Evolutionary conservation across 2,329 filamentous ascomycete species (phyloP).

Genomic region (Fusarium nodosum): DNA sequence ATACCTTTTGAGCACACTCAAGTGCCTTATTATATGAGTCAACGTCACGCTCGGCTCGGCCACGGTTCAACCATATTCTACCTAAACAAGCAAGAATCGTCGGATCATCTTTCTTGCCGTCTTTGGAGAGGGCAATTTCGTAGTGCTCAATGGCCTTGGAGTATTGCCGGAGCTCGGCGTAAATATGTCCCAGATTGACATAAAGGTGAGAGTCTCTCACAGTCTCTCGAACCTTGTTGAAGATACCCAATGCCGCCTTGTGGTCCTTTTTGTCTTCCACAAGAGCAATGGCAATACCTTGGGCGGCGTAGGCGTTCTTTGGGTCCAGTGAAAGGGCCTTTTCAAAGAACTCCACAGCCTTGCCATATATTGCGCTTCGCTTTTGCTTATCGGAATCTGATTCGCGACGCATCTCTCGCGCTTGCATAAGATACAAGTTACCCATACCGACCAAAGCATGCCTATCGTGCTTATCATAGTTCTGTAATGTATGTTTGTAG

Average conservation of each 20-base stretch:
- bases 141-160: slow-evolving; percentile 95
- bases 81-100: slow-evolving; percentile 87
- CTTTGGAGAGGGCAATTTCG: slow-evolving; percentile 84
- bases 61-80: slow-evolving; percentile 87
- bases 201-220: slow-evolving; percentile 89
- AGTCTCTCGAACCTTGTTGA: slow-evolving; percentile 91
- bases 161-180: slow-evolving; percentile 90
- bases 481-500: slow-evolving; percentile 95
- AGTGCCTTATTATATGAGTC: slow-evolving; percentile 70
- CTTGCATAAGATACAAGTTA: slow-evolving; percentile 87
- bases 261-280: slow-evolving; percentile 95
- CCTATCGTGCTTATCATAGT: slow-evolving; percentile 97
- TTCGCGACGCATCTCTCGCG: slow-evolving; percentile 93
- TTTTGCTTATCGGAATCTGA: slow-evolving; percentile 93
- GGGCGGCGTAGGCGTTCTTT: slow-evolving; percentile 95
- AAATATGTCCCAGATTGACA: slow-evolving; percentile 94
- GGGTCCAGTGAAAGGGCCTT: slow-evolving; percentile 96
- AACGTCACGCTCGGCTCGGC: slow-evolving; percentile 71
- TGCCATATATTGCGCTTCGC: slow-evolving; percentile 85
- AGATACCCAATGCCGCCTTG: slow-evolving; percentile 84
- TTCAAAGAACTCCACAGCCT: slow-evolving; percentile 98
- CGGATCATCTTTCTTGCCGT: slow-evolving; percentile 79
- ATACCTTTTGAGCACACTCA: slow-evolving; percentile 74
- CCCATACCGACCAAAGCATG: slow-evolving; percentile 98
- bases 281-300: slow-evolving; percentile 93